These are phyloP conservation scores for Debaryomycetaceae sp. DNA, from an alignment of 1,139 yeast genomes.

Conservation along the genomic window DNA sequence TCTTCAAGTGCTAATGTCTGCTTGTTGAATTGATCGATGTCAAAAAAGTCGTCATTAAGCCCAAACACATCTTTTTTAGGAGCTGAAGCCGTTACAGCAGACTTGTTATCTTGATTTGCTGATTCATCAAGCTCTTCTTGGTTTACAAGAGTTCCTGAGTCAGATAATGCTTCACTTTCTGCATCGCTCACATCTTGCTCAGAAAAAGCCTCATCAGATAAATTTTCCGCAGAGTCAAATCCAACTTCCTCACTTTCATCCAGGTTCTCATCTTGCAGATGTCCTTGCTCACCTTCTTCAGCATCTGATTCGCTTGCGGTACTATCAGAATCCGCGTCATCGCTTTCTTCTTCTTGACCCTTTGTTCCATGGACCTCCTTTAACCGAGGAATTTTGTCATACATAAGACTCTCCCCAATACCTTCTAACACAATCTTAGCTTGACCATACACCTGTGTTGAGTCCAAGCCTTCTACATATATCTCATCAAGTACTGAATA, in stretches of 20 bases:
- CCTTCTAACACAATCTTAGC: constrained; percentile 67
- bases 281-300: constrained; percentile 13
- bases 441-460: constrained; percentile 93
- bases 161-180: constrained; percentile 2
- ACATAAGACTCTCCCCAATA: constrained; percentile 35
- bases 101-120: constrained; percentile 15
- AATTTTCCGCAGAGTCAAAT: constrained; percentile 15
- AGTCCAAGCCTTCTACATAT: constrained; percentile 80
- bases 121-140: constrained; percentile 15
- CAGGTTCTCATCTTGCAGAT: constrained; percentile 10
- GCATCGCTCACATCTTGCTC: constrained; percentile 29
- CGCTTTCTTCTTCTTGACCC: constrained; percentile 4
- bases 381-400: constrained; percentile 41
- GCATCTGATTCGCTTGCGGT: constrained; percentile 17
- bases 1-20: constrained; percentile 74
- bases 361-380: constrained; percentile 13
- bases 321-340: constrained; percentile 10
- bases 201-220: constrained; percentile 16
- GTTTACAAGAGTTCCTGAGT: not conserved
- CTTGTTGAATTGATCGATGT: constrained; percentile 79
- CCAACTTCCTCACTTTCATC: constrained; percentile 9
- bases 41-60: constrained; percentile 80
- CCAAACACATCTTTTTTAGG: constrained; percentile 54
- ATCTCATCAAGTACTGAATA: constrained; percentile 79
- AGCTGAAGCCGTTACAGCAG: constrained; percentile 11